phyloP scores from a whole-genome alignment of 2,329 filamentous ascomycete genomes.

The Aureobasidium leucospermi region DNA sequence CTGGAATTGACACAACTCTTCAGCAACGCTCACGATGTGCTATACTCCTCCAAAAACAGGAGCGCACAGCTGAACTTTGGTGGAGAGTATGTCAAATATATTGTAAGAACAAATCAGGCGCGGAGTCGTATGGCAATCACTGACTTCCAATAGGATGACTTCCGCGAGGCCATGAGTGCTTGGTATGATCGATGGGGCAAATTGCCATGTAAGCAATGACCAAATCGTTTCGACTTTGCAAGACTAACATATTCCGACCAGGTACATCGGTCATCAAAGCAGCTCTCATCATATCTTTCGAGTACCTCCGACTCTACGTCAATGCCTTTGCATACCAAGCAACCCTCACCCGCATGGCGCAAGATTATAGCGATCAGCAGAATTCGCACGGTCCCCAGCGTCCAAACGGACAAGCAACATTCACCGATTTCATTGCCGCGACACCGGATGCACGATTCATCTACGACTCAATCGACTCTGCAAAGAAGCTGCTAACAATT shows the following conservation, averaged over 20 bases:
- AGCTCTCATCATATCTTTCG: constrained; percentile 54
- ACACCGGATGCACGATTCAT: constrained; percentile 60
- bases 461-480: constrained; percentile 58
- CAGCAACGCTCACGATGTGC: constrained; percentile 28
- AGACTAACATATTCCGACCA: constrained; percentile 21
- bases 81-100: constrained; percentile 30
- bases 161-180: constrained; percentile 25
- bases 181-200: constrained; percentile 27
- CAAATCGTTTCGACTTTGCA: background rate
- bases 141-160: constrained; percentile 21
- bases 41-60: constrained; percentile 27
- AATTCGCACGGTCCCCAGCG: constrained; percentile 22
- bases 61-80: constrained; percentile 27
- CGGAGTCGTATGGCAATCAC: background rate
- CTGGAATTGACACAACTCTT: constrained; percentile 29
- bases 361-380: constrained; percentile 39
- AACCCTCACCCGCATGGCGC: constrained; percentile 24
- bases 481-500: constrained; percentile 53
- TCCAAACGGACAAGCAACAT: constrained; percentile 33
- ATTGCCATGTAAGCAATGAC: constrained; percentile 18
- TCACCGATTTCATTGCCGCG: constrained; percentile 46
- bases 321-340: constrained; percentile 60
- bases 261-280: constrained; percentile 53
- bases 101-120: constrained; percentile 9
- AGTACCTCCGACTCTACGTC: constrained; percentile 58